These are phyloP conservation scores for Lactifluus hygrophoroides DNA, from an alignment of 768 basidiomycete species.

Conservation along the genomic window DNA sequence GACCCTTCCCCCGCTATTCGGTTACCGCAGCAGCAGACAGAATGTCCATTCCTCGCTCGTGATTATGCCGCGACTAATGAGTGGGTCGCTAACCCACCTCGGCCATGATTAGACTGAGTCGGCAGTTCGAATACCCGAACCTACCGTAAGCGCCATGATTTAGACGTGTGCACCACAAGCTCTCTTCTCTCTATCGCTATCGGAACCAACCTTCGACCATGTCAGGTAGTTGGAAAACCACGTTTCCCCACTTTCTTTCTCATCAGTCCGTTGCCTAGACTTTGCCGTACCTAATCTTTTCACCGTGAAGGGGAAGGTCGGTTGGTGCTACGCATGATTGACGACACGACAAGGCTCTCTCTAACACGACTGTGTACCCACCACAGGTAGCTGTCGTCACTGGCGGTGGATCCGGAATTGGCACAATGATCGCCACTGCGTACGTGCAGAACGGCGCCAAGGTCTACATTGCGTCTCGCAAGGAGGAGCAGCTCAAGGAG, in stretches of 20 bases:
- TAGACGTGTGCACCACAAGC: too few relatives aligned
- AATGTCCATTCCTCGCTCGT: too few relatives aligned
- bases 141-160: too few relatives aligned
- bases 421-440: slow-evolving; percentile 75
- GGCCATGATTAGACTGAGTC: too few relatives aligned
- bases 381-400: slow-evolving; percentile 55
- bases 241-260: neutral
- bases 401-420: slow-evolving; percentile 78
- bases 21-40: too few relatives aligned
- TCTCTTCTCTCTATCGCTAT: too few relatives aligned
- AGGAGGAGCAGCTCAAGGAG: slow-evolving; percentile 69
- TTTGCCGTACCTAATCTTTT: slow-evolving; percentile 16
- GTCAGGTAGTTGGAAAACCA: neutral
- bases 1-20: too few relatives aligned
- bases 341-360: neutral
- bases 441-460: slow-evolving; percentile 81
- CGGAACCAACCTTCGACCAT: neutral
- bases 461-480: slow-evolving; percentile 85
- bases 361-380: neutral
- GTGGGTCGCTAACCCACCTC: too few relatives aligned
- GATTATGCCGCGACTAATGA: too few relatives aligned
- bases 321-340: neutral
- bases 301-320: slow-evolving; percentile 20
- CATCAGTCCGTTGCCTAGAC: slow-evolving; percentile 1
- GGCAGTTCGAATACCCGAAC: too few relatives aligned